phyloP scores from a whole-genome alignment of 805 yeast genomes.

The Nakazawaea wyomingensis region DNA sequence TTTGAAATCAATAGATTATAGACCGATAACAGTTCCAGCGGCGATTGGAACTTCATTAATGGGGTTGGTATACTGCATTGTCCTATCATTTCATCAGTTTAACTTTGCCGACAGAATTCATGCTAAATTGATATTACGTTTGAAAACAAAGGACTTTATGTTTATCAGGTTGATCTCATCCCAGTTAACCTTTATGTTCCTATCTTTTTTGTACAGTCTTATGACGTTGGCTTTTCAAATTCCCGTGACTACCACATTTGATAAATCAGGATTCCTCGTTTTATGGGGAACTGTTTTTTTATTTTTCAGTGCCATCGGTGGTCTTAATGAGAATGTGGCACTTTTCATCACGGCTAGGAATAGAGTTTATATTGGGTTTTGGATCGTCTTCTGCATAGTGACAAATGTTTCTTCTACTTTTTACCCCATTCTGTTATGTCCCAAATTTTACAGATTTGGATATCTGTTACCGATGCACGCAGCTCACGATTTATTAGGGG shows the following conservation, averaged over 20 bases:
- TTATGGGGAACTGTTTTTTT: slow-evolving; percentile 63
- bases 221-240: slow-evolving; percentile 68
- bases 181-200: slow-evolving; percentile 47
- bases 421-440: slow-evolving; percentile 49
- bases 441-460: slow-evolving; percentile 56
- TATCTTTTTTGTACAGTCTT: slow-evolving; percentile 53
- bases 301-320: slow-evolving; percentile 65
- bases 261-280: slow-evolving; percentile 60
- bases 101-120: slow-evolving; percentile 54
- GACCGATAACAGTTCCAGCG: slow-evolving; percentile 45
- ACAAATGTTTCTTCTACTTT: slow-evolving; percentile 60
- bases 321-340: slow-evolving; percentile 59
- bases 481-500: slow-evolving; percentile 51
- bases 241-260: slow-evolving; percentile 52
- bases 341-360: slow-evolving; percentile 39
- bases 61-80: slow-evolving; percentile 66
- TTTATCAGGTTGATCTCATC: slow-evolving; percentile 47
- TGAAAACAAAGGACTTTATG: slow-evolving; percentile 42
- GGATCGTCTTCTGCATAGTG: slow-evolving; percentile 67
- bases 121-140: slow-evolving; percentile 38
- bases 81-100: slow-evolving; percentile 64
- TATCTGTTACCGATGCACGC: slow-evolving; percentile 62
- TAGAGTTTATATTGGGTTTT: slow-evolving; percentile 60
- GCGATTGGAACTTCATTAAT: slow-evolving; percentile 65
- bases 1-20: slow-evolving; percentile 34